Percentiles rank a stretch among this genome's conserved stretches.
These are phyloP conservation scores for Scalesia atractyloides DNA, from an alignment of 129 eudicot genomes.

Conservation along the genomic window DNA sequence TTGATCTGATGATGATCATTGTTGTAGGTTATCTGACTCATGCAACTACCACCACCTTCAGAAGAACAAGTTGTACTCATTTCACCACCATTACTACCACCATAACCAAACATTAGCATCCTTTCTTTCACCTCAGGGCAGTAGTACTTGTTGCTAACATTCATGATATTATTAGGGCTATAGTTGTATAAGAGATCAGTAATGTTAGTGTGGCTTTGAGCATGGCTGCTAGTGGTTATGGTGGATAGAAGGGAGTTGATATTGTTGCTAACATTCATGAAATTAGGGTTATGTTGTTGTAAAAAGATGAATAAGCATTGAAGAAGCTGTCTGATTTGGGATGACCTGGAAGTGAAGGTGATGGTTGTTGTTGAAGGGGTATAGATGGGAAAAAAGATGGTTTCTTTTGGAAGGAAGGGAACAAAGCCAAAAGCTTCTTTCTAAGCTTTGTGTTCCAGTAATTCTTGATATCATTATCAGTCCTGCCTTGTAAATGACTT, in stretches of 20 bases:
- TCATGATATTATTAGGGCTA: constrained; percentile 23
- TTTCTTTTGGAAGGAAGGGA: constrained; percentile 38
- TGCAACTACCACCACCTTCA: constrained; percentile 48
- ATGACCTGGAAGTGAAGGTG: constrained; percentile 24
- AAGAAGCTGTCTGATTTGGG: constrained; percentile 8
- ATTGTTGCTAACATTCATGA: constrained; percentile 27
- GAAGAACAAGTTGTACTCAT: constrained; percentile 40
- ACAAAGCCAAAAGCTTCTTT: constrained; percentile 65
- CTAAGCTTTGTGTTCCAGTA: constrained; percentile 96
- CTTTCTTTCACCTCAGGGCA: constrained; percentile 44
- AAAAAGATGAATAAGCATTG: constrained; percentile 25
- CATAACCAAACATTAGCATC: constrained; percentile 43
- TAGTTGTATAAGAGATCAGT: constrained; percentile 19
- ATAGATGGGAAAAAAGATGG: constrained; percentile 27
- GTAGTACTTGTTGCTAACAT: constrained; percentile 30
- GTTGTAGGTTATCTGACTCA: constrained; percentile 37
- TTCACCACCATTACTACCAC: not conserved
- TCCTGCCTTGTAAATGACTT: constrained; percentile 78
- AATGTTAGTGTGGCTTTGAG: constrained; percentile 1
- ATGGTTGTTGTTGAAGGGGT: constrained; percentile 27
- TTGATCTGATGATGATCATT: constrained; percentile 33
- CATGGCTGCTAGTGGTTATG: constrained; percentile 18
- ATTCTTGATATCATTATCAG: constrained; percentile 88
- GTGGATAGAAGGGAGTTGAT: constrained; percentile 14
- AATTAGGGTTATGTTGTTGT: constrained; percentile 26